A percentile compares a stretch with the other conserved stretches of the same genome.
These are phyloP conservation scores for Hyaloscypha variabilis DNA, from an alignment of 495 filamentous ascomycete species.

Conservation along the genomic window DNA sequence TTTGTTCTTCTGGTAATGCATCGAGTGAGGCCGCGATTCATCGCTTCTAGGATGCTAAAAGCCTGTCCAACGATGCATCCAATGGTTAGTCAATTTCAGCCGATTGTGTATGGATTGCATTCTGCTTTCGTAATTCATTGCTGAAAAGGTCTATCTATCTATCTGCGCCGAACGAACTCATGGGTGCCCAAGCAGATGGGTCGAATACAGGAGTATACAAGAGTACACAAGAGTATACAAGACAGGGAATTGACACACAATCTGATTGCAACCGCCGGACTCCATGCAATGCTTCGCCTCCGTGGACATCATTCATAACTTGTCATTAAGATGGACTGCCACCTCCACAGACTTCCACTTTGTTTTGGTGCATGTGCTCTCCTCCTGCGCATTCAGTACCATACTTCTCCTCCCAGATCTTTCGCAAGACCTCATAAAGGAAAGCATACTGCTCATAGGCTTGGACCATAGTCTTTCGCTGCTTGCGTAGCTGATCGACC, in stretches of 20 bases:
- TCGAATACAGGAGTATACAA: not conserved
- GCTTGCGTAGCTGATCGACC: slow-evolving; percentile 82
- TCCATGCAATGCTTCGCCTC: slow-evolving; percentile 2
- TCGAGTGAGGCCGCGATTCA: too few species aligned
- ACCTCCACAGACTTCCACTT: slow-evolving; percentile 28
- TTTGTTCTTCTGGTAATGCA: not conserved
- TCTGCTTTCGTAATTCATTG: slow-evolving; percentile 18
- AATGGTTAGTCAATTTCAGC: too few species aligned
- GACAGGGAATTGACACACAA: not conserved
- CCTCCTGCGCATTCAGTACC: slow-evolving; percentile 27
- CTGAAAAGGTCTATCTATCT: slow-evolving; percentile 23
- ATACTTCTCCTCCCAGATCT: slow-evolving; percentile 66
- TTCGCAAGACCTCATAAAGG: slow-evolving; percentile 83
- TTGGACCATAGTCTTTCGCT: slow-evolving; percentile 97
- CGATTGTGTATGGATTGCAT: not conserved
- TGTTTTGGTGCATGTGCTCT: slow-evolving; percentile 20
- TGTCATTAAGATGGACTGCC: not conserved
- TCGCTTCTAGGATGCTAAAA: too few species aligned
- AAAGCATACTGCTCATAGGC: slow-evolving; percentile 84
- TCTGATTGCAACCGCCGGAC: not conserved
- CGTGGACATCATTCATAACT: not conserved
- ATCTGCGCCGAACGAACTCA: slow-evolving; percentile 8
- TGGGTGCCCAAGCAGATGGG: not conserved
- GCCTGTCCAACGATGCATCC: not conserved
- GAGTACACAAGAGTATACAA: too few species aligned